Base-by-base conservation (phyloP, 1,284 basidiomycete species). In the Tausonia pullulans region DNA sequence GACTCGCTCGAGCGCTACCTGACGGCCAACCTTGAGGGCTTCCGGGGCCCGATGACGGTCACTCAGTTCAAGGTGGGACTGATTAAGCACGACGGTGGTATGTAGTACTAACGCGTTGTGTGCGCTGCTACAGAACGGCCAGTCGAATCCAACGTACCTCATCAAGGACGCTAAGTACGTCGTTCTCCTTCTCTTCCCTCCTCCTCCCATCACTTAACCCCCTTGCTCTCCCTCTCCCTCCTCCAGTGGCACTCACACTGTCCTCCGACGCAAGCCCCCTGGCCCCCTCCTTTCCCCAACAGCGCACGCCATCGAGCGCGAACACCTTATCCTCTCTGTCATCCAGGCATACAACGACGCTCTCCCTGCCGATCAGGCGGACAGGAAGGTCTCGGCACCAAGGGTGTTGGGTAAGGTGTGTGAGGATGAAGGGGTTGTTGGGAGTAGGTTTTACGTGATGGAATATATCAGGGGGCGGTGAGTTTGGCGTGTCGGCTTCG, bases 141-240 rank as follows among this genome's bases (percentile, higher is more conserved):
- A 90, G 88, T 94, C 90, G 11, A 98, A 98, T 73, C 94, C 94
- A 0, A 98, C 94, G 0, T 97, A 97, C 75, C 88, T 94, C 76
- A 75, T 95, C 57, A 90, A 84, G 14, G 89, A 89, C 77, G 79
- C 81, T 4, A 81, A 78, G 11, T 63, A n/a, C 43, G 27, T 11
- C 16, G 45, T 8, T 13, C 39, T 61, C 49, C 45, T 59, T 46
- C 46, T 61, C 27, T 49, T 27, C 69, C 41, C 54, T 70, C 56
- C 60, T 56, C 49, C 55, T 56, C 27, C 10, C 50, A 64, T 44
- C 44, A 46, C 48, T 46, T 61, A 14, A 48, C 69, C 41, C 58
- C 70, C 54, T 61, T 54, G 48, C 55, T 56, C 27, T 44, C 9
- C 51, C 64, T 69, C 71, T 2, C 64, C 64, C 10, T 56, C 39